These are phyloP conservation scores for Magnusiomyces fungicola DNA, from an alignment of 1,139 yeast species.

Conservation along the genomic window DNA sequence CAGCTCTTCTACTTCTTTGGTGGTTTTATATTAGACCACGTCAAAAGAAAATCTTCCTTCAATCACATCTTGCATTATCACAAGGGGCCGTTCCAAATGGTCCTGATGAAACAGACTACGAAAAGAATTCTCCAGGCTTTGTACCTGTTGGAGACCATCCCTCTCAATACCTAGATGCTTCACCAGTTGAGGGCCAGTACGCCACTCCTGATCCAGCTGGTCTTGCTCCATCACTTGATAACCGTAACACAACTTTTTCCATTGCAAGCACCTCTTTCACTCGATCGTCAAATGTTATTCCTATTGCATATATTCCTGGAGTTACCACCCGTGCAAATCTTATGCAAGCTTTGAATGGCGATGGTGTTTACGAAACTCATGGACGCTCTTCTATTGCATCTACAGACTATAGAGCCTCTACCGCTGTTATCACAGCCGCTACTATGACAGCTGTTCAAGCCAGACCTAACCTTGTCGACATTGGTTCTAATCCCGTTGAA, in stretches of 20 bases:
- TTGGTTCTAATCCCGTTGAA: conserved; percentile 13
- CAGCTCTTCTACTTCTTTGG: not conserved
- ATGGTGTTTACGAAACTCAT: conserved; percentile 11
- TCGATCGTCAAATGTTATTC: conserved; percentile 78
- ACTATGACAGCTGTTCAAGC: conserved; percentile 28
- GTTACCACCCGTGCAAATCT: conserved; percentile 36
- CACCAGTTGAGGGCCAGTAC: not conserved
- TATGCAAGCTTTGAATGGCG: not conserved
- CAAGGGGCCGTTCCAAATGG: no score
- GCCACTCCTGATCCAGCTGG: not conserved
- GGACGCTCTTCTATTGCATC: conserved; percentile 28
- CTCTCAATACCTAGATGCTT: not conserved
- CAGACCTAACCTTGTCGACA: conserved; percentile 29
- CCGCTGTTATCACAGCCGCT: conserved; percentile 26
- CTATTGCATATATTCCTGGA: conserved; percentile 94
- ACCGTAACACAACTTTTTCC: not conserved
- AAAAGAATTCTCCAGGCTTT: not conserved
- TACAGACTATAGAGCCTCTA: conserved; percentile 29
- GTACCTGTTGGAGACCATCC: not conserved
- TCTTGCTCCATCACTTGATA: not conserved
- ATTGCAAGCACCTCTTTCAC: conserved; percentile 35
- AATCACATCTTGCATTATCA: no score
- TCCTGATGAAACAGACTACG: not conserved
- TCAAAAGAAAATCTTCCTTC: not conserved
- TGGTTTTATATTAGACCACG: conserved; percentile 4